Conservation (phyloP, 2,329 filamentous ascomycete species). For the Atkinsonella hypoxylon region DNA sequence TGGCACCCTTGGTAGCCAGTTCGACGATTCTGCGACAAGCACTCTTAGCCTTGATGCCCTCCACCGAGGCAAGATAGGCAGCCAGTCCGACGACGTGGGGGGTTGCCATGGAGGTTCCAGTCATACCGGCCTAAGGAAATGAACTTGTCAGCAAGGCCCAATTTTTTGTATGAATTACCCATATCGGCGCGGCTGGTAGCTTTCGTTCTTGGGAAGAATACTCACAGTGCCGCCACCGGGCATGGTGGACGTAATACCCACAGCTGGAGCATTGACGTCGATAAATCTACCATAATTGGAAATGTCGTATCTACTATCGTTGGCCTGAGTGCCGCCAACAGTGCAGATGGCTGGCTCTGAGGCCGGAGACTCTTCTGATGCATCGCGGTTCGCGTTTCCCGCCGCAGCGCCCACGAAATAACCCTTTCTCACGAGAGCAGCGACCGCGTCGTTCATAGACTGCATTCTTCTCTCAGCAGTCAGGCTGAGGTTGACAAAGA, state of each 20-base stretch:
- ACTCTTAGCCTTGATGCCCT: slow-evolving; percentile 25
- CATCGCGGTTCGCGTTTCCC: slow-evolving; percentile 32
- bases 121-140: slow-evolving; percentile 19
- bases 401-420: slow-evolving; percentile 39
- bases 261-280: slow-evolving; percentile 33
- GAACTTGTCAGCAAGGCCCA: background rate
- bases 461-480: slow-evolving; percentile 16
- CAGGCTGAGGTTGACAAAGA: slow-evolving; percentile 40
- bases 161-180: background rate
- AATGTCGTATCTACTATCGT: slow-evolving; percentile 25
- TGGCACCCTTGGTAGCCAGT: slow-evolving; percentile 25
- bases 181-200: background rate
- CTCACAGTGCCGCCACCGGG: slow-evolving; percentile 24
- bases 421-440: slow-evolving; percentile 26
- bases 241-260: slow-evolving; percentile 31
- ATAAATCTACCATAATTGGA: slow-evolving; percentile 34
- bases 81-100: slow-evolving; percentile 14
- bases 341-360: slow-evolving; percentile 31
- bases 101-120: slow-evolving; percentile 35
- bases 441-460: slow-evolving; percentile 33
- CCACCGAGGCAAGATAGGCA: slow-evolving; percentile 10
- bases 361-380: slow-evolving; percentile 25
- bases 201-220: background rate
- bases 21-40: slow-evolving; percentile 32
- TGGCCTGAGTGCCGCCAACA: slow-evolving; percentile 28